phyloP scores from a whole-genome alignment of 805 yeast species.

The Metschnikowia rubicola region DNA sequence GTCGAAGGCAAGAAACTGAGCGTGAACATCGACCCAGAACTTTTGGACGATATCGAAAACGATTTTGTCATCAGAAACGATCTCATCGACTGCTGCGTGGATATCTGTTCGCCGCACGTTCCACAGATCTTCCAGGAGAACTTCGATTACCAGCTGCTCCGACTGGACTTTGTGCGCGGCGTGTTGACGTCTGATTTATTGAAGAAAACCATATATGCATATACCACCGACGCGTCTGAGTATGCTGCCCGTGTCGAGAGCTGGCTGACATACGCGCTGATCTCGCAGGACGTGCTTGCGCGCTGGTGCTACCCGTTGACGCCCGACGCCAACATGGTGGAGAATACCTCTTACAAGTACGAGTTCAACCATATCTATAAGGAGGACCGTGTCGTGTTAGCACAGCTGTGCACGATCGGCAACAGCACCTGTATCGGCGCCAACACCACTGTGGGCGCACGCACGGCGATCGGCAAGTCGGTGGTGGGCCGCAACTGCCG shows the following conservation, averaged over 20 bases:
- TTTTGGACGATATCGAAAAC: constrained; percentile 65
- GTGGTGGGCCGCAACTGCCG: constrained; percentile 83
- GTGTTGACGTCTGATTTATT: constrained; percentile 85
- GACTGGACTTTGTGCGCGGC: constrained; percentile 87
- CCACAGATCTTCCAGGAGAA: constrained; percentile 96
- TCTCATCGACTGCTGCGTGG: constrained; percentile 93
- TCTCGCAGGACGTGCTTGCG: constrained; percentile 83
- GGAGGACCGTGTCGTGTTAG: constrained; percentile 82
- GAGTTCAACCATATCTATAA: constrained; percentile 85
- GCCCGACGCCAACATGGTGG: constrained; percentile 77
- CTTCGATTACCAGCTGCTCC: constrained; percentile 84
- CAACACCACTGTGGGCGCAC: constrained; percentile 72
- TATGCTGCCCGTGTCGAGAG: constrained; percentile 96
- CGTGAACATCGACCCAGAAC: constrained; percentile 76
- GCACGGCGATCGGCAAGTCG: constrained; percentile 60
- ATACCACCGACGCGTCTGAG: constrained; percentile 65
- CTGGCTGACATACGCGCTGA: constrained; percentile 89
- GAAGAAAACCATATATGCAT: constrained; percentile 87
- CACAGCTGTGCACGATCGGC: constrained; percentile 87
- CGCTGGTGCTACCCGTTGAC: constrained; percentile 92
- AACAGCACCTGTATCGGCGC: constrained; percentile 81
- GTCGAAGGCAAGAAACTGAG: constrained; percentile 31
- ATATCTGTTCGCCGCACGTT: constrained; percentile 90
- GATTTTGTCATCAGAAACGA: constrained; percentile 86
- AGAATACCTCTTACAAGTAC: constrained; percentile 66